These are phyloP conservation scores for Saksenaea vasiformis DNA, from an alignment of 371 early-diverging fungal species.

Conservation along the genomic window DNA sequence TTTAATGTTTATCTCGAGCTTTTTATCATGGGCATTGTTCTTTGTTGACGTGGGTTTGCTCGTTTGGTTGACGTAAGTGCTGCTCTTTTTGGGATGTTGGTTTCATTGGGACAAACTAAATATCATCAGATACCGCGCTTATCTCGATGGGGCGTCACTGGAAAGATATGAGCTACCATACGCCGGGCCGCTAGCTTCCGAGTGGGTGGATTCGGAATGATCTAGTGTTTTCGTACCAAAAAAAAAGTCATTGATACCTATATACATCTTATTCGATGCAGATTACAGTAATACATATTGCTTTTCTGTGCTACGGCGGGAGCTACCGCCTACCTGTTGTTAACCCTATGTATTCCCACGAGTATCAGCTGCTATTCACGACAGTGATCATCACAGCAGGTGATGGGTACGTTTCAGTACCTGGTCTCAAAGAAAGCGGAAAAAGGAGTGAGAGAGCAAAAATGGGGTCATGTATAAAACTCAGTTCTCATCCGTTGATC, in stretches of 20 bases:
- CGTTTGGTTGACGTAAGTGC: conserved; percentile 49
- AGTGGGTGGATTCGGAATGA: conserved; percentile 66
- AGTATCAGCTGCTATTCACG: neutral
- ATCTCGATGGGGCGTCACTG: conserved; percentile 62
- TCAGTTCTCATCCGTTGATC: neutral
- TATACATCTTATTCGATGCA: neutral
- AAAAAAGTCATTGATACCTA: neutral
- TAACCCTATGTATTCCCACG: neutral
- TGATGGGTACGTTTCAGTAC: neutral
- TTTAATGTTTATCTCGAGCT: conserved; percentile 51
- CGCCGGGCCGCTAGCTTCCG: conserved; percentile 59
- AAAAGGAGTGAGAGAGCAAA: neutral
- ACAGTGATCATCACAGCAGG: neutral
- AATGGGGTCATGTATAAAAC: neutral
- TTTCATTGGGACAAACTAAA: neutral
- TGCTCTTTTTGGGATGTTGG: neutral
- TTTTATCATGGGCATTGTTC: conserved; percentile 62
- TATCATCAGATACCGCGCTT: conserved; percentile 58
- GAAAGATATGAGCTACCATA: conserved; percentile 64
- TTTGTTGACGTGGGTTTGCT: conserved; percentile 45
- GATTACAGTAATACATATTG: conserved; percentile 1
- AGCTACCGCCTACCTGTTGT: neutral
- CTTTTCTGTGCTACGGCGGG: neutral
- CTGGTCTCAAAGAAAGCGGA: neutral
- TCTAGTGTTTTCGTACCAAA: neutral